Evolutionary conservation across 1,284 basidiomycete species (phyloP).

Genomic region (Macrocybe sp.): DNA sequence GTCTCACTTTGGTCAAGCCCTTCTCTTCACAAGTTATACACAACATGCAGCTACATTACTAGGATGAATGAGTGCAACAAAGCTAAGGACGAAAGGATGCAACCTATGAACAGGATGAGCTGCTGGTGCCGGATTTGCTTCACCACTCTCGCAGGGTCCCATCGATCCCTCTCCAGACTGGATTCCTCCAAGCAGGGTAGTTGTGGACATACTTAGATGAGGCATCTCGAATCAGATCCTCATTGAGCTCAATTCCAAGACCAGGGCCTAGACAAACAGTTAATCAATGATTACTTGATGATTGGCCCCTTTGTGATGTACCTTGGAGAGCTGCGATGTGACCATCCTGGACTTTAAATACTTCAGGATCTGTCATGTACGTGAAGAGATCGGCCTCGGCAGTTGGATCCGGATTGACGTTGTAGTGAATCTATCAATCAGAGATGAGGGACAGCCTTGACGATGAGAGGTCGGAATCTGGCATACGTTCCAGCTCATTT

Average conservation of each 20-base stretch:
- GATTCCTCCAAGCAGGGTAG: slow-evolving; percentile 53
- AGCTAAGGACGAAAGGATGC: neutral
- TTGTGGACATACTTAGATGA: slow-evolving; percentile 36
- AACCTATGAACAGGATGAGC: neutral
- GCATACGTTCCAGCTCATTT: slow-evolving; percentile 60
- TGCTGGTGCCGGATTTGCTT: neutral
- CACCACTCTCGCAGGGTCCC: slow-evolving; percentile 30
- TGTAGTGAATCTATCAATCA: slow-evolving; percentile 62
- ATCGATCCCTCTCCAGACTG: slow-evolving; percentile 39
- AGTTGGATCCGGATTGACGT: slow-evolving; percentile 30
- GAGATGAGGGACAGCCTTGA: neutral
- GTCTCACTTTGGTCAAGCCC: neutral
- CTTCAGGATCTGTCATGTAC: slow-evolving; percentile 49
- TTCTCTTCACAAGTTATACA: too few relatives aligned
- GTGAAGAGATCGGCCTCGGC: slow-evolving; percentile 62
- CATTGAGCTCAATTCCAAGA: slow-evolving; percentile 67
- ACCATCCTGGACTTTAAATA: slow-evolving; percentile 61
- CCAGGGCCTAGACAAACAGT: slow-evolving; percentile 43
- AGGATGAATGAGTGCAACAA: too few relatives aligned
- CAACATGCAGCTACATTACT: too few relatives aligned
- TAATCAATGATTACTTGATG: neutral
- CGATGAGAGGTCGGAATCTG: neutral
- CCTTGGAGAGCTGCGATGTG: slow-evolving; percentile 51
- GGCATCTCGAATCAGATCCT: slow-evolving; percentile 53
- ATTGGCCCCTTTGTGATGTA: slow-evolving; percentile 14